These are phyloP conservation scores for Tetraselmis striata DNA, from an alignment of 139 green algal genomes.

Conservation along the genomic window DNA sequence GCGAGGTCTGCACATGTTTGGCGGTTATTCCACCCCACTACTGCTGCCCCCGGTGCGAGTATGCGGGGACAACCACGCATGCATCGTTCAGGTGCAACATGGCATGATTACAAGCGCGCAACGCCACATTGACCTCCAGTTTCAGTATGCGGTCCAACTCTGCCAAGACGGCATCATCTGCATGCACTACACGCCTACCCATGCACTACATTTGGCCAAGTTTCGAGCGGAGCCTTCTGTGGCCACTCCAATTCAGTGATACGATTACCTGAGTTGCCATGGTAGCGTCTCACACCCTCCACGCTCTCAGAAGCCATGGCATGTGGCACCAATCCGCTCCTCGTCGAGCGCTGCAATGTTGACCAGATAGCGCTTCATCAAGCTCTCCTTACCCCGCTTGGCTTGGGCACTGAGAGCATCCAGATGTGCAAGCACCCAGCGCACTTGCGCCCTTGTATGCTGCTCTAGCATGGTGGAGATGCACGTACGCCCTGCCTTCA, in stretches of 20 bases:
- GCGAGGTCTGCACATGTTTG: too few species aligned
- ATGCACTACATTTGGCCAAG: too few species aligned
- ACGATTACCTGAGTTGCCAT: background rate
- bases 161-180: too few species aligned
- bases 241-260: background rate
- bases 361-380: background rate
- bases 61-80: too few species aligned
- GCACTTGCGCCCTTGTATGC: background rate
- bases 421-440: background rate
- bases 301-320: background rate
- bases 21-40: too few species aligned
- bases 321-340: background rate
- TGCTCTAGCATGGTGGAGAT: background rate
- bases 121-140: too few species aligned
- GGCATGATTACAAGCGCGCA: too few species aligned
- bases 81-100: too few species aligned
- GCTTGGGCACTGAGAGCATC: background rate
- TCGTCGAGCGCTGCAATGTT: background rate
- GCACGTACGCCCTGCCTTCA: background rate
- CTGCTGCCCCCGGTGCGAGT: too few species aligned
- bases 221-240: background rate
- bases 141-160: too few species aligned
- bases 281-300: background rate
- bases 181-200: too few species aligned
- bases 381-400: background rate